These are phyloP conservation scores for Anisodus acutangulus DNA, from an alignment of 257 asterid species.

Conservation along the genomic window DNA sequence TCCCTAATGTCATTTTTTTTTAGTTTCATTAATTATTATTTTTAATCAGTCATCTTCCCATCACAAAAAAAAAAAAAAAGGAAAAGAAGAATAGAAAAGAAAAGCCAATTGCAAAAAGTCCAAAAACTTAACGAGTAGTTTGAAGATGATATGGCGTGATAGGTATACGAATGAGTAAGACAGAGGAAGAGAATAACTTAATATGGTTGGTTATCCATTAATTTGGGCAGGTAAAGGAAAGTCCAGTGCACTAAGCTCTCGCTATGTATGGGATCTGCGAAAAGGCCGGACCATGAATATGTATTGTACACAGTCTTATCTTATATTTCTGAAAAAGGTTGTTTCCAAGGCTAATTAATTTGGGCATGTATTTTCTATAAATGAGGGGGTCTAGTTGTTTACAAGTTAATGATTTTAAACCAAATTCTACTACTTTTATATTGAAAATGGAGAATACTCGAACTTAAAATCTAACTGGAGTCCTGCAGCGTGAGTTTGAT, in stretches of 20 bases:
- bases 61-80: background rate
- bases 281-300: no score
- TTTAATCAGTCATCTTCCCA: background rate
- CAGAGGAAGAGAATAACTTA: constrained; percentile 23
- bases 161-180: constrained; percentile 18
- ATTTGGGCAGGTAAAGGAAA: background rate
- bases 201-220: constrained; percentile 12
- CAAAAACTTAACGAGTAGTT: background rate
- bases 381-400: background rate
- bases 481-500: no score
- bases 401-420: background rate
- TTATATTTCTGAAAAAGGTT: no score
- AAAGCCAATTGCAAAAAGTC: background rate
- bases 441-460: background rate
- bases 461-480: background rate
- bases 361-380: background rate
- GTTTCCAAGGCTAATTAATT: no score
- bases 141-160: constrained; percentile 18
- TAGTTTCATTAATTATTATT: no score
- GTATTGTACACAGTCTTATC: no score
- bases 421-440: background rate
- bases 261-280: no score
- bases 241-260: no score
- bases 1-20: background rate
- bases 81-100: no score